These are phyloP conservation scores for Malassezia equina DNA, from an alignment of 1,284 basidiomycete species.

Conservation along the genomic window DNA sequence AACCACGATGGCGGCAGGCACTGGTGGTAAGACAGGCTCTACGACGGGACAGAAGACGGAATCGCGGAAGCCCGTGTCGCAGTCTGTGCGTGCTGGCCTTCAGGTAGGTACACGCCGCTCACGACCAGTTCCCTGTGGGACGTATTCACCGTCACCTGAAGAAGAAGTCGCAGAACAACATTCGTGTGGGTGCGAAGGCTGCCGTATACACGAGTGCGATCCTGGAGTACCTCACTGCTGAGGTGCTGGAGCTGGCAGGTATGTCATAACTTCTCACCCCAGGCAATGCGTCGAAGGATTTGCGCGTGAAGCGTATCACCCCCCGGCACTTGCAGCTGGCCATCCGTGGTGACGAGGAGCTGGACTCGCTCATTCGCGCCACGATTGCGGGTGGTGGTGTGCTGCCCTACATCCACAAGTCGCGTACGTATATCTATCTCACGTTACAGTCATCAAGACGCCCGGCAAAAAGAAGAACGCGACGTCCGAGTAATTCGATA, in stretches of 20 bases:
- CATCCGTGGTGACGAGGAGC: slow-evolving; percentile 89
- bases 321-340: slow-evolving; percentile 84
- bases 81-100: slow-evolving; percentile 15
- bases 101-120: slow-evolving; percentile 12
- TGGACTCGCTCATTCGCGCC: slow-evolving; percentile 55
- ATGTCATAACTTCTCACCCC: slow-evolving; percentile 33
- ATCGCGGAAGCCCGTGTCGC: slow-evolving; percentile 16
- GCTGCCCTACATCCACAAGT: slow-evolving; percentile 89
- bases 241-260: slow-evolving; percentile 81
- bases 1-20: slow-evolving; percentile 15
- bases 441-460: slow-evolving; percentile 17
- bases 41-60: slow-evolving; percentile 13
- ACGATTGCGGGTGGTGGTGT: slow-evolving; percentile 72
- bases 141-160: slow-evolving; percentile 93
- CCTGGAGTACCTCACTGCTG: slow-evolving; percentile 78
- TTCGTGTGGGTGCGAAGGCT: slow-evolving; percentile 82
- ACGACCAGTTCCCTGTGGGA: slow-evolving; percentile 71
- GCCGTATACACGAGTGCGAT: slow-evolving; percentile 86
- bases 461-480: slow-evolving; percentile 17
- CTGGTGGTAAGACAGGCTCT: slow-evolving; percentile 14
- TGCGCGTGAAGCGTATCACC: slow-evolving; percentile 90
- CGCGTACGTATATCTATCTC: slow-evolving; percentile 20
- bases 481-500: slow-evolving; percentile 7
- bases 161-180: slow-evolving; percentile 80
- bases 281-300: slow-evolving; percentile 95